Conservation (phyloP, 441 rosid genomes). For the Pelargonium cotyledonis region DNA sequence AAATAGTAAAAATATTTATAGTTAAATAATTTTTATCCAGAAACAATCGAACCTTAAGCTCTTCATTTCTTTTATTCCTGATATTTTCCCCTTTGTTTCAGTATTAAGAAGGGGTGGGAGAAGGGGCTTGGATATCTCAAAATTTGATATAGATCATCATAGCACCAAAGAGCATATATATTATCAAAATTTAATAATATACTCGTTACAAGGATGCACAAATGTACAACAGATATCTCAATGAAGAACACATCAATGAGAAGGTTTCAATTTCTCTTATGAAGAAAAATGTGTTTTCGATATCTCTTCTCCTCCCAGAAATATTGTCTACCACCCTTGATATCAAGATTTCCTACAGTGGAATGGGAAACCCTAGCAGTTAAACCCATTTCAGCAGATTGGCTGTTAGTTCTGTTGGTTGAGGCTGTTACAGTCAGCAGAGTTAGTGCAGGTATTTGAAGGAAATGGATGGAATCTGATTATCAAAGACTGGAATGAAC, state of each 20-base stretch:
- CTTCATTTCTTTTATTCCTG: neutral
- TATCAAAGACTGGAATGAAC: no score
- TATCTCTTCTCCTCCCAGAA: neutral
- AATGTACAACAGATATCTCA: neutral
- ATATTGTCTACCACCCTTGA: neutral
- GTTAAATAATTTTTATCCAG: neutral
- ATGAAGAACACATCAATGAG: neutral
- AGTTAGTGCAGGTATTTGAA: neutral
- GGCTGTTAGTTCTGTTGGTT: no score
- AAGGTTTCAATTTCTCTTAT: neutral
- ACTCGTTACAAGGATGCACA: neutral
- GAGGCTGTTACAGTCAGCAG: no score
- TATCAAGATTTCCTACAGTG: neutral
- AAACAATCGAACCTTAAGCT: neutral
- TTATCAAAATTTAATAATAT: no score
- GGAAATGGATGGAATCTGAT: neutral
- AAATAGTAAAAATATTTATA: no score
- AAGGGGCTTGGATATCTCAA: neutral
- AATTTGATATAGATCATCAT: no score
- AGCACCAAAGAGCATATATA: neutral
- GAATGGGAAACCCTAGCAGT: neutral
- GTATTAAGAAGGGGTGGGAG: neutral
- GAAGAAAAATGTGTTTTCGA: neutral
- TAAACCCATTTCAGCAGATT: neutral
- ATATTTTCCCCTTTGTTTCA: neutral